phyloP scores from a whole-genome alignment of 371 early-diverging fungal species.

The Mucor plumbeus region DNA sequence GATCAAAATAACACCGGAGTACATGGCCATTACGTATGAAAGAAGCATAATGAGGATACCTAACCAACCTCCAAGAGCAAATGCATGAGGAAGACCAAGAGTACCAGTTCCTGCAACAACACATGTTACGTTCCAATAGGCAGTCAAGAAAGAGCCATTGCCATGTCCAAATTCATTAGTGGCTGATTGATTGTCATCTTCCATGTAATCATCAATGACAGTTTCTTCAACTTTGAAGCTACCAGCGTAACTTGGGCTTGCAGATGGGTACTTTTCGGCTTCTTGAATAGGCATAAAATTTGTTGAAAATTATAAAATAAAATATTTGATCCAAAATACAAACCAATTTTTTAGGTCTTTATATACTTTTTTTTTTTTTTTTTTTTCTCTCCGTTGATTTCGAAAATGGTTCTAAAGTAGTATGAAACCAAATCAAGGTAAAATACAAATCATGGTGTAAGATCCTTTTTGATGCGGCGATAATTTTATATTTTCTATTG shows the following conservation, averaged over 20 bases:
- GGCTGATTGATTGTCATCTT: conserved; percentile 30
- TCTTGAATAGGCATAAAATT: conserved; percentile 6
- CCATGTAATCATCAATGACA: conserved; percentile 19
- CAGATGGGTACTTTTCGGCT: conserved; percentile 4
- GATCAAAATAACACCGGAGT: conserved; percentile 39
- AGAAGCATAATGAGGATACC: conserved; percentile 49
- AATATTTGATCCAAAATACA: neutral
- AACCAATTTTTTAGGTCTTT: neutral
- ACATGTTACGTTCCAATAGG: conserved; percentile 70
- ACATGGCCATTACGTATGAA: conserved; percentile 39
- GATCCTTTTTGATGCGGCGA: neutral
- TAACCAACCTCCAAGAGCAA: conserved; percentile 72
- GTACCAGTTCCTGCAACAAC: conserved; percentile 86
- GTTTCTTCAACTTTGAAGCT: conserved; percentile 30
- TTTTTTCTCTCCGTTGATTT: neutral
- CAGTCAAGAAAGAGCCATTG: conserved; percentile 42
- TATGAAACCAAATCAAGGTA: conserved; percentile 5
- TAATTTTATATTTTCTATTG: neutral
- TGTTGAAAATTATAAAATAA: neutral
- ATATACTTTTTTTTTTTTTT: neutral
- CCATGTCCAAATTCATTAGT: conserved; percentile 39
- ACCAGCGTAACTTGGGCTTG: conserved; percentile 17
- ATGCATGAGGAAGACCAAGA: conserved; percentile 72
- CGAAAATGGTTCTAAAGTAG: neutral
- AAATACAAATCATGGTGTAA: neutral